Percentiles rank a stretch among this genome's conserved stretches.
Conservation (phyloP, 495 filamentous ascomycete genomes). For the Terfezia claveryi region DNA sequence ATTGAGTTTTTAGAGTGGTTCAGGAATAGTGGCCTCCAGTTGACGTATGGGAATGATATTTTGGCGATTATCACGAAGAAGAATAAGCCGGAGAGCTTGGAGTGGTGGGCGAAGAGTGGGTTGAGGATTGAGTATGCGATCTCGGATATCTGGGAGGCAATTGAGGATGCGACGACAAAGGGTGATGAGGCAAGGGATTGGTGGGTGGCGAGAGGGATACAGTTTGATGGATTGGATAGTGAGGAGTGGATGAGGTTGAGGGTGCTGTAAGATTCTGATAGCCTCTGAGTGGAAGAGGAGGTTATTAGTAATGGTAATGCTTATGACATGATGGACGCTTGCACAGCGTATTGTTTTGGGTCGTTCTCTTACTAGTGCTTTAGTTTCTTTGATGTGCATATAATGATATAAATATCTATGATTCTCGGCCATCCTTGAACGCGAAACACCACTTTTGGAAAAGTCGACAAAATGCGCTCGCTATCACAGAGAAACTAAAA, state of each 20-base stretch:
- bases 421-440: too few relatives aligned
- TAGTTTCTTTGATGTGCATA: too few relatives aligned
- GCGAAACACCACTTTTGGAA: too few relatives aligned
- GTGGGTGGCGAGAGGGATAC: slow-evolving; percentile 82
- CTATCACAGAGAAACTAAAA: too few relatives aligned
- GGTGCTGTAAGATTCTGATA: slow-evolving; percentile 23
- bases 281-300: too few relatives aligned
- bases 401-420: too few relatives aligned
- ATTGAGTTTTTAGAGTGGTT: slow-evolving; percentile 65
- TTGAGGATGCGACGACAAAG: slow-evolving; percentile 60
- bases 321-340: too few relatives aligned
- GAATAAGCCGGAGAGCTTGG: slow-evolving; percentile 58
- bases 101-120: slow-evolving; percentile 55
- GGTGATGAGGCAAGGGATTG: slow-evolving; percentile 51
- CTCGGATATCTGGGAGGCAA: slow-evolving; percentile 81
- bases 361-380: too few relatives aligned
- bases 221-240: slow-evolving; percentile 52
- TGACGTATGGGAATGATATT: slow-evolving; percentile 75
- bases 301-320: too few relatives aligned
- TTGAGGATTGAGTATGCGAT: slow-evolving; percentile 71
- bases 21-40: slow-evolving; percentile 57
- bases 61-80: slow-evolving; percentile 73
- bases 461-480: too few relatives aligned
- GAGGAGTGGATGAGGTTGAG: slow-evolving; percentile 88
- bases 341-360: too few relatives aligned